phyloP scores from a whole-genome alignment of 495 filamentous ascomycete genomes.

The Penicillium antarcticum region DNA sequence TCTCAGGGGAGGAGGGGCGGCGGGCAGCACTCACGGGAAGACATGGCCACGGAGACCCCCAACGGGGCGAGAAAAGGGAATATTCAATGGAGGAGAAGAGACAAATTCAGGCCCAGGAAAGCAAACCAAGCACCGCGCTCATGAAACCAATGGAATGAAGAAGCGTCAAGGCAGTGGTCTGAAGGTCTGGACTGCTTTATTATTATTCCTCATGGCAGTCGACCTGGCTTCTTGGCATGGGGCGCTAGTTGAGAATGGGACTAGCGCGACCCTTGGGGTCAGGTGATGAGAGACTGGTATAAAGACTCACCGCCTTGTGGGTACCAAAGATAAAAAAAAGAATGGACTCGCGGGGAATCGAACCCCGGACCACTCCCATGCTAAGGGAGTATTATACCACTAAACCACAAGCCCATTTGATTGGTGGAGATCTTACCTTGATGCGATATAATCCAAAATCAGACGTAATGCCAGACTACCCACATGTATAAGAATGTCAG shows the following conservation, averaged over 20 bases:
- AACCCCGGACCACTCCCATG: constrained; percentile 56
- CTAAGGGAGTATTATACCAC: constrained; percentile 46
- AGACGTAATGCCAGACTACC: too few species aligned
- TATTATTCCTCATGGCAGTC: constrained; percentile 29
- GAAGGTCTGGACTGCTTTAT: constrained; percentile 23
- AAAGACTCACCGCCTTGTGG: background rate
- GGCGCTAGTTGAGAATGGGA: constrained; percentile 13
- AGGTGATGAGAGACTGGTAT: background rate
- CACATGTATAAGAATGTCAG: too few species aligned
- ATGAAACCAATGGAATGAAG: constrained; percentile 9
- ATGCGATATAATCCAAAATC: too few species aligned
- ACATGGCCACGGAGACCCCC: constrained; percentile 52
- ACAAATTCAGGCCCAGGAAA: constrained; percentile 1
- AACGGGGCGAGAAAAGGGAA: constrained; percentile 26
- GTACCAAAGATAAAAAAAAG: background rate
- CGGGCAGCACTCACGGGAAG: constrained; percentile 57
- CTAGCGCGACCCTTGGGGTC: background rate
- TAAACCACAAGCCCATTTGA: constrained; percentile 40
- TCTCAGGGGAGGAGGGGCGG: constrained; percentile 33
- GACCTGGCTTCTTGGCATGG: constrained; percentile 32
- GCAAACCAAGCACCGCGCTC: constrained; percentile 8
- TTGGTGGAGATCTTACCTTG: background rate
- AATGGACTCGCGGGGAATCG: constrained; percentile 49
- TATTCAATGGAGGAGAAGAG: constrained; percentile 12
- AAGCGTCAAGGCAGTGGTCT: constrained; percentile 6